phyloP scores from a whole-genome alignment of 2,329 filamentous ascomycete genomes.

The Colletotrichum orchidophilum region DNA sequence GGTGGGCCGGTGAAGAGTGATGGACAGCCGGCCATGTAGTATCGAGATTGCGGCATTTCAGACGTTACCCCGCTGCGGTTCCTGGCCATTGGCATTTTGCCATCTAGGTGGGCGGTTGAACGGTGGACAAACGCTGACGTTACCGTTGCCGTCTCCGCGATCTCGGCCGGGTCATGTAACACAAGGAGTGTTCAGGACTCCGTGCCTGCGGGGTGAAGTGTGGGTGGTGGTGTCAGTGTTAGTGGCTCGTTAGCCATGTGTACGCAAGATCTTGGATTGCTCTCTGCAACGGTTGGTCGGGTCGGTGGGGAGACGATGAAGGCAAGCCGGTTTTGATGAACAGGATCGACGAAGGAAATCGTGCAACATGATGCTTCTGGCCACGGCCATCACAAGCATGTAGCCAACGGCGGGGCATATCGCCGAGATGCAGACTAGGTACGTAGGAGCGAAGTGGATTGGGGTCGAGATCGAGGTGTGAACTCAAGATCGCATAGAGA shows the following conservation, averaged over 20 bases:
- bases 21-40: constrained; percentile 16
- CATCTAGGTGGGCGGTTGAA: not conserved
- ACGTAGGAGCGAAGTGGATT: not conserved
- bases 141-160: constrained; percentile 27
- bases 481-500: constrained; percentile 12
- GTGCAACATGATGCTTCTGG: constrained; percentile 3
- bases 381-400: constrained; percentile 13
- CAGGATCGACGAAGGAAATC: not conserved
- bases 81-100: not conserved
- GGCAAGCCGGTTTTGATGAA: constrained; percentile 4
- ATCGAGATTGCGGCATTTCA: constrained; percentile 31
- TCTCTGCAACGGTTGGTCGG: not conserved
- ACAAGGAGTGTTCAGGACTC: constrained; percentile 13
- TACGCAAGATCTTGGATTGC: not conserved
- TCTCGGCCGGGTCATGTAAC: constrained; percentile 29
- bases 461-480: constrained; percentile 11
- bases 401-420: not conserved
- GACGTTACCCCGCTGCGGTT: constrained; percentile 14
- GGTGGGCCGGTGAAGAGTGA: constrained; percentile 25
- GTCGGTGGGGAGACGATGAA: constrained; percentile 4
- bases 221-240: constrained; percentile 7
- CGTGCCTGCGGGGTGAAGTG: constrained; percentile 13
- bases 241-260: constrained; percentile 3
- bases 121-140: constrained; percentile 23
- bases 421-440: not conserved